These are phyloP conservation scores for Pythium coloratum DNA, from an alignment of 352 stramenopile genomes.

Conservation along the genomic window DNA sequence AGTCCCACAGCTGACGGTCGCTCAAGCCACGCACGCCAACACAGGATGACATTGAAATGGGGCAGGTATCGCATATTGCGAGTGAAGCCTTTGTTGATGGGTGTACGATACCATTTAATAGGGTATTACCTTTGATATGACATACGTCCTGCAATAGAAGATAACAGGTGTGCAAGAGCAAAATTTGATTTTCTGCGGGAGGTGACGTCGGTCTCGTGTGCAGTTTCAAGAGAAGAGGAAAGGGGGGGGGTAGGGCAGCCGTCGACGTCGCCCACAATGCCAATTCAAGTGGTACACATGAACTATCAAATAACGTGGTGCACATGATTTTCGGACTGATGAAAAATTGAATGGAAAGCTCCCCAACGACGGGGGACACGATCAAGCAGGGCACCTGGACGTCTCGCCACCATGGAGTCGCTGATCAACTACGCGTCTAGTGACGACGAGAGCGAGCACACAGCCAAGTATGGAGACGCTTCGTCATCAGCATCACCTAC, in stretches of 20 bases:
- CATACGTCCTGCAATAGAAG: too few species aligned
- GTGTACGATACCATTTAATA: background rate
- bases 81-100: background rate
- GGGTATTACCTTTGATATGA: background rate
- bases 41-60: background rate
- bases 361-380: background rate
- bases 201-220: conserved; percentile 22
- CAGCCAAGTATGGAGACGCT: background rate
- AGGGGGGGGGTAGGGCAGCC: conserved; percentile 16
- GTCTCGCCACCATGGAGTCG: conserved; percentile 21
- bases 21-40: background rate
- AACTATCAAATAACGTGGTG: conserved; percentile 15
- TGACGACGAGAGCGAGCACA: conserved; percentile 18
- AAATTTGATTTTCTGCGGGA: background rate
- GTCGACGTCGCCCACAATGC: background rate
- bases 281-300: conserved; percentile 8
- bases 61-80: background rate
- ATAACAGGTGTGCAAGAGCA: background rate
- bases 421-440: conserved; percentile 28
- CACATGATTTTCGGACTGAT: conserved; percentile 13
- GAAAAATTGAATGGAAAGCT: conserved; percentile 6
- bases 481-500: conserved; percentile 5
- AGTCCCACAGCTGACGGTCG: background rate
- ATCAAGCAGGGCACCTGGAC: background rate
- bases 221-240: conserved; percentile 16